Base-by-base conservation (phyloP, 1,284 basidiomycete species). In the Apiotrichum laibachii region DNA sequence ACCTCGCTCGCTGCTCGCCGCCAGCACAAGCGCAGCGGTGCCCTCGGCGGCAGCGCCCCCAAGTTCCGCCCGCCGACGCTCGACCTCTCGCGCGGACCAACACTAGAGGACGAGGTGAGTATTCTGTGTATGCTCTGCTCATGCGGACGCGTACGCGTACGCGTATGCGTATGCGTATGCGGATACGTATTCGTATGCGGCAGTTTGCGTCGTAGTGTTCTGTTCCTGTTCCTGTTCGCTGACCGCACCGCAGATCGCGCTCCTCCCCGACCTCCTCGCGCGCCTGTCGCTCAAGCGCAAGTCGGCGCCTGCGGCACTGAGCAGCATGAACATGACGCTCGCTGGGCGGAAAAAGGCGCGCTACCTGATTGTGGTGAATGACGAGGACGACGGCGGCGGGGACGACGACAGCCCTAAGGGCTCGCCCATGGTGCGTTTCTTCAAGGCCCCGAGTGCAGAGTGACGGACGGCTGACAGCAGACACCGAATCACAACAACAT, bases 231-330 rank as follows among this genome's bases (percentile, higher is more conserved):
- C 13, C 13, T 10, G 13, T 9, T 2, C 40, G 8, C 40, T 18
- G 15, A 18, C 40, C 11, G 1, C 8, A 2, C 19, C 8, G 1
- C 43, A 44, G 43, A 44, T 44, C n/a, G 31, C 34, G 7, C 15
- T 9, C 4, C 49, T 50, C 9, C 49, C 49, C 15, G 49, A 50
- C 19, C 49, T 50, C 8, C 19, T 50, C 5, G 34, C n/a, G 5
- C 49, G 49, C 19, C 37, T 50, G 13, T 37, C 37, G 15, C 49
- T 50, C 10, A 50, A 50, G 21, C 49, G 49, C 49, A 50, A 50
- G n/a, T 6, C 11, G 7, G 13, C 49, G 19, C 49, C 49, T 1
- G 1, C 35, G 1, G 49, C 49, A 26, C 37, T 50, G 19, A 11
- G 43, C 11, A 21, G 19, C 43, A 44, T 44, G n/a, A 50, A 40